Evolutionary conservation across 805 yeast species (phyloP), one percentile per base, ranked within the genome.

Genomic region (Metschnikowia gruessii): DNA sequence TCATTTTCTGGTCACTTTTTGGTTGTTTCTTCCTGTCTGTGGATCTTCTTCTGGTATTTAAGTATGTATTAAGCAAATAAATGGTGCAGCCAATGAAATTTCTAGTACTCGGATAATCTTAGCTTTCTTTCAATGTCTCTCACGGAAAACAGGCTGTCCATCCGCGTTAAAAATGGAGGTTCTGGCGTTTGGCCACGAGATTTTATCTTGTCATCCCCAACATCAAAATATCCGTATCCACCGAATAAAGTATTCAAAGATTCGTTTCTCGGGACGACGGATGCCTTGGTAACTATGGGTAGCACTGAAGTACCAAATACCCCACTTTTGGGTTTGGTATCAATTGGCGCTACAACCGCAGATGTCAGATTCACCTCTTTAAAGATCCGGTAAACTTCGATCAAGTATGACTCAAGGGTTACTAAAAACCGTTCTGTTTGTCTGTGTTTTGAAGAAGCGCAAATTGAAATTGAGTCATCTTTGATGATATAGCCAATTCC

Each of bases 101-200:
- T 11, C 44, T 63, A 83, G 53, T 82, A 82, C 59, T 83, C 88
- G 2, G 85, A 77, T 40, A 83, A 68, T 48, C 87, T 64, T 51
- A 83, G 63, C 63, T 83, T 83, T 58, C 82, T 76, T 37, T 85
- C 87, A 52, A 83, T 80, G 50, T 83, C 86, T 43, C 81, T 61
- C 30, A 75, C 58, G 12, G 77, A 64, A 51, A 69, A 68, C 13
- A 69, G 70, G 45, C 70, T 62, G 37, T 68, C 69, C 50, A 61
- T 57, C 50, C 70, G 63, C 46, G 65, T 60, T 53, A 63, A 64
- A 61, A 66, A 68, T 17, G 74, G 72, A 1, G 82, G 83, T 55
- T 77, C 84, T 2, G 85, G 84, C 3, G 79, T 71, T 15, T 74
- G 74, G 8, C 83, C 85, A 46, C 85, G 66, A 1, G 82, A 77